phyloP scores from a whole-genome alignment of 1,284 basidiomycete species.

The Gymnopus androsaceus region DNA sequence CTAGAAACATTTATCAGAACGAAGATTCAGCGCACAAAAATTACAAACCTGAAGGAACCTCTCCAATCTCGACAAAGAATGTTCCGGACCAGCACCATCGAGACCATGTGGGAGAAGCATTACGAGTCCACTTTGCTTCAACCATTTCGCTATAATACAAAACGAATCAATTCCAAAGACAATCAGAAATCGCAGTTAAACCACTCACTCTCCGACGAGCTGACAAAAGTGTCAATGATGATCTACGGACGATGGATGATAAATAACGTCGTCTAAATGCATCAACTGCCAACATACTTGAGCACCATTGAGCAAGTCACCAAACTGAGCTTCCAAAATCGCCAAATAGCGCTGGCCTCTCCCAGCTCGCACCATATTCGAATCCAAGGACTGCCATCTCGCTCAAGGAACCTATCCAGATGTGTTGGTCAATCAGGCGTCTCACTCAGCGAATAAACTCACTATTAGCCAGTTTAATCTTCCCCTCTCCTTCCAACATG shows the following conservation, averaged over 20 bases:
- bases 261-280: neutral
- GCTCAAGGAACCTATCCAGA: slow-evolving; percentile 70
- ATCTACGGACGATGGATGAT: slow-evolving; percentile 42
- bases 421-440: neutral
- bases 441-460: slow-evolving; percentile 28
- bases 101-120: slow-evolving; percentile 87
- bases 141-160: slow-evolving; percentile 89
- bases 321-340: slow-evolving; percentile 92
- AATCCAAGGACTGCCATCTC: slow-evolving; percentile 89
- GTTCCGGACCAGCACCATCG: slow-evolving; percentile 90
- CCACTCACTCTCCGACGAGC: slow-evolving; percentile 76
- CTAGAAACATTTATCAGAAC: slow-evolving; percentile 40
- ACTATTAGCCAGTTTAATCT: slow-evolving; percentile 86
- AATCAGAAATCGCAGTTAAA: too few species aligned
- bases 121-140: slow-evolving; percentile 88
- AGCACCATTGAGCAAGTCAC: slow-evolving; percentile 91
- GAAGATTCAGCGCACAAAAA: neutral
- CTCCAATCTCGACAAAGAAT: slow-evolving; percentile 84
- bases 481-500: slow-evolving; percentile 58
- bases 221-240: slow-evolving; percentile 86
- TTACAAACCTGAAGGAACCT: slow-evolving; percentile 80
- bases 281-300: slow-evolving; percentile 47
- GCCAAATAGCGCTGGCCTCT: slow-evolving; percentile 75
- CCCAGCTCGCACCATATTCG: slow-evolving; percentile 88
- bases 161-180: slow-evolving; percentile 8